phyloP scores from a whole-genome alignment of 371 early-diverging fungal genomes.

The Haplosporangium sp. region DNA sequence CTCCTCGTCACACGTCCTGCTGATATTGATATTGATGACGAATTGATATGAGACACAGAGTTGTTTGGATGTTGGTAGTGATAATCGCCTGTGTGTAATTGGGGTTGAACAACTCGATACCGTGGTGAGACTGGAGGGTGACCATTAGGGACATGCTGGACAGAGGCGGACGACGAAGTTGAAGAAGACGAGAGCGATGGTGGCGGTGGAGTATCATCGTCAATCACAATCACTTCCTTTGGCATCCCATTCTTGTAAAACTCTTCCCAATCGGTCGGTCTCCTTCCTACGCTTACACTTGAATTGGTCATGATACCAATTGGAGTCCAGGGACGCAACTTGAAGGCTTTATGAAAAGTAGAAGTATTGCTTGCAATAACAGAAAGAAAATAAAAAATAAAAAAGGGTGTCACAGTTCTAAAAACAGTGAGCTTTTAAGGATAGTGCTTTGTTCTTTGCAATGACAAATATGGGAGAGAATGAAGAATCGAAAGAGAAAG shows the following conservation, averaged over 20 bases:
- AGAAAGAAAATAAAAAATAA: background rate
- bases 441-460: background rate
- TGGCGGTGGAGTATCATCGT: conserved; percentile 68
- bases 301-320: conserved; percentile 29
- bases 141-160: conserved; percentile 22
- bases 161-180: conserved; percentile 32
- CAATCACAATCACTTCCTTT: conserved; percentile 71
- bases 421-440: background rate
- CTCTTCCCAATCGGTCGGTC: conserved; percentile 62
- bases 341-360: conserved; percentile 11
- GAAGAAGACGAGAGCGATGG: conserved; percentile 44
- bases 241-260: conserved; percentile 71
- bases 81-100: conserved; percentile 4
- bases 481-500: background rate
- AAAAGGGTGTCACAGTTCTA: background rate
- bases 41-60: background rate
- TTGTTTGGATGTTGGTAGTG: conserved; percentile 7
- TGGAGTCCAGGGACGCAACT: conserved; percentile 11
- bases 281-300: conserved; percentile 19
- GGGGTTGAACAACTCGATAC: conserved; percentile 26
- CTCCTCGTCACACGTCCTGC: conserved; percentile 34
- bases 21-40: conserved; percentile 16
- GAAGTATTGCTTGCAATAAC: background rate
- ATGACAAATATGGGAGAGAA: background rate
- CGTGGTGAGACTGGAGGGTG: conserved; percentile 25